Evolutionary conservation across 2,329 filamentous ascomycete genomes (phyloP).

Genomic region (Colletotrichum musicola): DNA sequence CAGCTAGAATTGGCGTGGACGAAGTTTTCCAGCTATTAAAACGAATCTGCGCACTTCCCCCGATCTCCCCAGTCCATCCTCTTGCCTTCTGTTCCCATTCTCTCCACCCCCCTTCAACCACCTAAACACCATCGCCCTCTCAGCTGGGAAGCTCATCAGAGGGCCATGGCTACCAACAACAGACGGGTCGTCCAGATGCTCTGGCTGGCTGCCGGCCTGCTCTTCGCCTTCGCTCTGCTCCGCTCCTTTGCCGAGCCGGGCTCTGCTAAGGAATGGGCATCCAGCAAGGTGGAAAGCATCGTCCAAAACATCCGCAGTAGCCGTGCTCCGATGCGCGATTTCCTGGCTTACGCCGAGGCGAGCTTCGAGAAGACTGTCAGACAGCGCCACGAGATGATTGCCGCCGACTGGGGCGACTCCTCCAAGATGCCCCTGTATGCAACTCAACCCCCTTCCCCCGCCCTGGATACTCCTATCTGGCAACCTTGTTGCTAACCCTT

Average conservation of each 20-base stretch:
- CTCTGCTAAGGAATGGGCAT: constrained; percentile 44
- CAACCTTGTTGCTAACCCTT: not conserved
- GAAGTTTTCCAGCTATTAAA: not conserved
- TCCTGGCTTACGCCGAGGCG: constrained; percentile 41
- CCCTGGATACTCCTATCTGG: not conserved
- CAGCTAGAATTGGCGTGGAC: not conserved
- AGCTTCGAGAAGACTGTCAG: constrained; percentile 47
- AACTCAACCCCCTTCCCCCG: not conserved
- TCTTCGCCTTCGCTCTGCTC: constrained; percentile 44
- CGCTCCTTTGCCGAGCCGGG: constrained; percentile 40
- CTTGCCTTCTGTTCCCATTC: not conserved
- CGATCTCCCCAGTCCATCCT: not conserved
- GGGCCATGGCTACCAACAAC: constrained; percentile 8
- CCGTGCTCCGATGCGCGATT: constrained; percentile 37
- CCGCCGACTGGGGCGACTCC: constrained; percentile 41
- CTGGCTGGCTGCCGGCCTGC: constrained; percentile 41
- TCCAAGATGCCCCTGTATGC: constrained; percentile 43
- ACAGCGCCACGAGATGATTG: constrained; percentile 46
- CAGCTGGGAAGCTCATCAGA: not conserved
- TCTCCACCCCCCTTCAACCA: not conserved
- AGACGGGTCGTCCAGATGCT: constrained; percentile 40
- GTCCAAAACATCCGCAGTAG: constrained; percentile 9
- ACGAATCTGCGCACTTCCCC: not conserved
- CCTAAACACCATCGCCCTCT: not conserved
- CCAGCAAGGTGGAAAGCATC: constrained; percentile 36